Percentiles rank a stretch among this genome's conserved stretches.
Evolutionary conservation across 2,329 filamentous ascomycete genomes (phyloP).

Genomic region (Westerdykella sp.): DNA sequence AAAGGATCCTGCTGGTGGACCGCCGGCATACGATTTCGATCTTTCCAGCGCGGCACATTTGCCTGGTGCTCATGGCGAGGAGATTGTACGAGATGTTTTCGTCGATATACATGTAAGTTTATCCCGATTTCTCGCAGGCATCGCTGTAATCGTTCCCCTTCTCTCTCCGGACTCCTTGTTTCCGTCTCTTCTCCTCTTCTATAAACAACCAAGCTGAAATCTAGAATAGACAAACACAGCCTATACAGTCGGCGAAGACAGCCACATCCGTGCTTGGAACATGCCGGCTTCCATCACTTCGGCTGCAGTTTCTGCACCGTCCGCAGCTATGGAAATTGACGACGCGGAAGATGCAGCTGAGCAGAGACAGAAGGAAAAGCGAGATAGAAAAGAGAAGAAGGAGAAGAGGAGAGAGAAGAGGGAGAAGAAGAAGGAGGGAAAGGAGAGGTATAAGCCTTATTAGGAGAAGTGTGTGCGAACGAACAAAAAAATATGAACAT

Average conservation of each 20-base stretch:
- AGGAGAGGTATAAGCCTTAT: not conserved
- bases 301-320: not conserved
- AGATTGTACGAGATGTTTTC: constrained; percentile 44
- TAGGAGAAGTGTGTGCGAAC: not conserved
- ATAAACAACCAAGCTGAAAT: not conserved
- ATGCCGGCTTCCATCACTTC: constrained; percentile 4
- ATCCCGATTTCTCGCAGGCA: too few relatives aligned
- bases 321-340: constrained; percentile 18
- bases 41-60: constrained; percentile 23
- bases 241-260: constrained; percentile 48
- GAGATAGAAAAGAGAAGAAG: not conserved
- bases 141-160: too few relatives aligned
- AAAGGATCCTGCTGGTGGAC: constrained; percentile 11
- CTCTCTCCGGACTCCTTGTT: not conserved
- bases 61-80: constrained; percentile 43
- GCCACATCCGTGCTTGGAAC: constrained; percentile 41
- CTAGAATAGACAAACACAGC: constrained; percentile 26
- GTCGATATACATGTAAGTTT: constrained; percentile 33
- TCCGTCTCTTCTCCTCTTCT: not conserved
- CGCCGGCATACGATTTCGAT: constrained; percentile 28
- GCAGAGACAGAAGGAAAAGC: not conserved
- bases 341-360: not conserved
- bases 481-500: too few relatives aligned
- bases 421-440: not conserved
- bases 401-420: not conserved